phyloP scores from a whole-genome alignment of 352 stramenopile species.

The Phytophthora fragariae region DNA sequence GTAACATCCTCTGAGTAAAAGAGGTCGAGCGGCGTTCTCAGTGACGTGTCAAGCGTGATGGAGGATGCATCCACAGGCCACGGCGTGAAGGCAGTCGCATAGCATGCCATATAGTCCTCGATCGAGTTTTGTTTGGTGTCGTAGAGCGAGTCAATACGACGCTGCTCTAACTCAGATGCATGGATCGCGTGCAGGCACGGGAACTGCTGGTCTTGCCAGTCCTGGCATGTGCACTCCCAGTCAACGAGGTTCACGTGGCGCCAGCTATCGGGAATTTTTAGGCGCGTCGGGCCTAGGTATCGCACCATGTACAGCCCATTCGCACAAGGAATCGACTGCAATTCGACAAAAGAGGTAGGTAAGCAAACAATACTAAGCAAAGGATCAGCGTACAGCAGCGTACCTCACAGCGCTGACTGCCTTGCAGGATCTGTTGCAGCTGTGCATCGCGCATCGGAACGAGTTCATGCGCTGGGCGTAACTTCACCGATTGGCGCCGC shows the following conservation, averaged over 20 bases:
- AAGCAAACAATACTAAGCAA: not conserved
- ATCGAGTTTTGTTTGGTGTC: slow-evolving; percentile 74
- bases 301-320: slow-evolving; percentile 85
- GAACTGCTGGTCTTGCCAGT: slow-evolving; percentile 83
- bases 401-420: slow-evolving; percentile 83
- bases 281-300: slow-evolving; percentile 60
- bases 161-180: slow-evolving; percentile 72
- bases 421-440: slow-evolving; percentile 73
- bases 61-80: slow-evolving; percentile 67
- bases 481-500: slow-evolving; percentile 63
- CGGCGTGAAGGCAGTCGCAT: slow-evolving; percentile 64
- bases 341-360: slow-evolving; percentile 10
- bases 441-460: slow-evolving; percentile 69
- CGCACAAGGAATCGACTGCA: slow-evolving; percentile 80
- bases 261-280: slow-evolving; percentile 75
- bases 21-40: slow-evolving; percentile 78
- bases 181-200: slow-evolving; percentile 83
- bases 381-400: slow-evolving; percentile 8
- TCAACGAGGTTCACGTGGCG: slow-evolving; percentile 78
- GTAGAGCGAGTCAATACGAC: slow-evolving; percentile 79
- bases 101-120: slow-evolving; percentile 68
- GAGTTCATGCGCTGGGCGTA: slow-evolving; percentile 63
- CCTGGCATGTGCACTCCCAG: slow-evolving; percentile 83
- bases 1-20: slow-evolving; percentile 63
- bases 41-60: slow-evolving; percentile 45